Evolutionary conservation across 768 basidiomycete genomes (phyloP).

Genomic region (Phanerochaete sordida): DNA sequence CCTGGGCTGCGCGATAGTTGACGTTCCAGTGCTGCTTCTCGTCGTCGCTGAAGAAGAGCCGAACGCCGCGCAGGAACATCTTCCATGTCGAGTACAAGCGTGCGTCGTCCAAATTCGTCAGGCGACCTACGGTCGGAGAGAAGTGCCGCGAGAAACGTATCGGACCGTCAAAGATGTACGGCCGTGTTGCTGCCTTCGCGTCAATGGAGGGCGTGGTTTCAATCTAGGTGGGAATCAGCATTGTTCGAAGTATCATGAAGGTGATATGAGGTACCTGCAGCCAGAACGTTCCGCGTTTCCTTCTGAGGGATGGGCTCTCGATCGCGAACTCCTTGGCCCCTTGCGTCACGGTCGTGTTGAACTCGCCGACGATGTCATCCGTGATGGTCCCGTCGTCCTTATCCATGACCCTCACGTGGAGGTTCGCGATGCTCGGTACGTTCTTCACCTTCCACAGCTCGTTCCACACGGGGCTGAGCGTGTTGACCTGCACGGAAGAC

Average conservation of each 20-base stretch:
- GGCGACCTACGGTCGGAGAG: constrained; percentile 64
- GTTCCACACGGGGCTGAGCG: constrained; percentile 69
- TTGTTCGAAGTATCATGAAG: background rate
- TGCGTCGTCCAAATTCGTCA: constrained; percentile 58
- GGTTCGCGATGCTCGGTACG: constrained; percentile 58
- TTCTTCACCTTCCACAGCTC: constrained; percentile 72
- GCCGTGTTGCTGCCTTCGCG: constrained; percentile 34
- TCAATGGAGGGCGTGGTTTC: constrained; percentile 45
- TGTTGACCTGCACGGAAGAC: constrained; percentile 59
- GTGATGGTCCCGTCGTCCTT: constrained; percentile 57
- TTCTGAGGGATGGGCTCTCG: constrained; percentile 46
- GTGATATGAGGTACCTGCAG: constrained; percentile 46
- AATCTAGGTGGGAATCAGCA: constrained; percentile 37
- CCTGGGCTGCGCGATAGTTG: constrained; percentile 65
- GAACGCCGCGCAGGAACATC: constrained; percentile 56
- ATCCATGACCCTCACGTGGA: constrained; percentile 62
- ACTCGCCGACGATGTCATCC: constrained; percentile 65
- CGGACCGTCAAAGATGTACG: constrained; percentile 73
- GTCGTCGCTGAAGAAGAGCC: constrained; percentile 53
- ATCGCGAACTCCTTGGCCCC: constrained; percentile 69
- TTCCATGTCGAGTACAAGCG: constrained; percentile 82
- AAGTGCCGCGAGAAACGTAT: constrained; percentile 67
- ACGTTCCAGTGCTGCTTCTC: constrained; percentile 62
- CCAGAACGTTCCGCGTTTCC: constrained; percentile 61
- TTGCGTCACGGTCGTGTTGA: constrained; percentile 46